Conservation (phyloP, 345 rosid species). For the Hibiscus trionum region DNA sequence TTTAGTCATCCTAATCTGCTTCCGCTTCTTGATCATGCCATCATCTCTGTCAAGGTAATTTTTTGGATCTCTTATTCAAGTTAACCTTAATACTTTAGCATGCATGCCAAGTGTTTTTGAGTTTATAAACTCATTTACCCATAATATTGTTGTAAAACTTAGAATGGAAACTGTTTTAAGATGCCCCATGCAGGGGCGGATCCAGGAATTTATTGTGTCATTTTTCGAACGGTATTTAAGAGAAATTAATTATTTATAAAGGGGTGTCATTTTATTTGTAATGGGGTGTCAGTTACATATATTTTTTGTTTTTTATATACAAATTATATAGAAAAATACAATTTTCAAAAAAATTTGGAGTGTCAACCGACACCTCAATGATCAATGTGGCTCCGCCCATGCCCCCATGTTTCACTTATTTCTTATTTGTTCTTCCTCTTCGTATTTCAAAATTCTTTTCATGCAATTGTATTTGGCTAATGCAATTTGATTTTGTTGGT, state of each 20-base stretch:
- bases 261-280: too few species aligned
- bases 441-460: neutral
- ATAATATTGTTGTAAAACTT: neutral
- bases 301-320: too few species aligned
- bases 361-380: too few species aligned
- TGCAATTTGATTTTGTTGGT: conserved; percentile 13
- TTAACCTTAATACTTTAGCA: neutral
- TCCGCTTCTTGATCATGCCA: conserved; percentile 94
- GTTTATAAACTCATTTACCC: neutral
- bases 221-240: too few species aligned
- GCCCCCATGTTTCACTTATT: neutral
- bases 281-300: too few species aligned
- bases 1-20: conserved; percentile 86
- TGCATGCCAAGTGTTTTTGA: neutral
- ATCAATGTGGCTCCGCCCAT: too few species aligned
- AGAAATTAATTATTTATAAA: too few species aligned
- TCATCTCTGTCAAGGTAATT: conserved; percentile 75
- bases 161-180: neutral
- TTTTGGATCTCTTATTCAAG: neutral
- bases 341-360: too few species aligned
- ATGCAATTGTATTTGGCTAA: neutral
- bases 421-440: neutral
- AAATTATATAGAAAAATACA: too few species aligned
- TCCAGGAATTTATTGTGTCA: too few species aligned
- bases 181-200: neutral